These are phyloP conservation scores for Pyricularia pennisetigena DNA, from an alignment of 2,329 filamentous ascomycete species.

Conservation along the genomic window DNA sequence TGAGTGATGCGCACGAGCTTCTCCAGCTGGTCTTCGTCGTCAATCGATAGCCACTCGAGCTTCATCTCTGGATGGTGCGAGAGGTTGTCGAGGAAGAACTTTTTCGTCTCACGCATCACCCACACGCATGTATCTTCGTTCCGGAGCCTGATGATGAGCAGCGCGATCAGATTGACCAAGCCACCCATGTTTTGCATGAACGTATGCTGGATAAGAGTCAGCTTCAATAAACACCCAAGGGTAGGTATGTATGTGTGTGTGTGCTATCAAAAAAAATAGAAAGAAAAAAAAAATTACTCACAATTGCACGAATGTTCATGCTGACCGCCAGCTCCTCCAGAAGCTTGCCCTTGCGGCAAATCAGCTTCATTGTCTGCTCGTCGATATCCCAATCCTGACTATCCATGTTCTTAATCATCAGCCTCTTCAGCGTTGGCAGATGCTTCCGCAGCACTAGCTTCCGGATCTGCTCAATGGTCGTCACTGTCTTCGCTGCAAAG, in stretches of 20 bases:
- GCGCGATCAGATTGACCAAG: constrained; percentile 42
- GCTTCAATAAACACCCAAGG: neutral
- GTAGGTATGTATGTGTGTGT: neutral
- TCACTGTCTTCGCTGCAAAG: constrained; percentile 37
- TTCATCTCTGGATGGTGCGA: constrained; percentile 44
- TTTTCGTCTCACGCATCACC: constrained; percentile 45
- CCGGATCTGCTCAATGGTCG: constrained; percentile 48
- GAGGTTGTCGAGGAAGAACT: constrained; percentile 49
- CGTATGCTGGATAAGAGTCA: constrained; percentile 32
- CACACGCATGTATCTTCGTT: constrained; percentile 46
- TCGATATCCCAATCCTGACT: constrained; percentile 47
- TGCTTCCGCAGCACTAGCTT: constrained; percentile 48
- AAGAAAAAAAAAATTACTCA: constrained; percentile 30
- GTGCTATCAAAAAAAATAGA: too few relatives aligned
- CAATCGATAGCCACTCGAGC: constrained; percentile 49
- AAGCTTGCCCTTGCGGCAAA: constrained; percentile 36
- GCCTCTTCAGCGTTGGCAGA: constrained; percentile 37
- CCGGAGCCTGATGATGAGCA: constrained; percentile 45
- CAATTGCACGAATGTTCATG: constrained; percentile 43
- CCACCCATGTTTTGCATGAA: constrained; percentile 44
- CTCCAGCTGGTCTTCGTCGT: constrained; percentile 36
- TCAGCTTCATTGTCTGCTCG: constrained; percentile 40
- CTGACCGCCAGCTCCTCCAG: constrained; percentile 47
- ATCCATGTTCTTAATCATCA: constrained; percentile 51
- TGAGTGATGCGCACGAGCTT: constrained; percentile 33